Conservation (phyloP, 306 rosid genomes). For the Psophocarpus tetragonolobus region DNA sequence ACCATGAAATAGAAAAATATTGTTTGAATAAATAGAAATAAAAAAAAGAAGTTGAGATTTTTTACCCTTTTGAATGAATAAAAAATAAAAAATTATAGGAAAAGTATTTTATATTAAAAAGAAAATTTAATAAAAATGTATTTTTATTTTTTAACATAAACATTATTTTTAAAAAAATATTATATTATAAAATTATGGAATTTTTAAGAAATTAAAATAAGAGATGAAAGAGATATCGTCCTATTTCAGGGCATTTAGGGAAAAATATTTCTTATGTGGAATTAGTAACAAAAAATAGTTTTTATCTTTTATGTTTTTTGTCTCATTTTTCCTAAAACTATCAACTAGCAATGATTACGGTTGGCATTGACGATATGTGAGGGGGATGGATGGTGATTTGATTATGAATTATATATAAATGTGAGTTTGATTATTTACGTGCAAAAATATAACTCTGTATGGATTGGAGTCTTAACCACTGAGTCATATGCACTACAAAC, state of each 20-base stretch:
- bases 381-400: background rate
- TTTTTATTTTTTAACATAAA: background rate
- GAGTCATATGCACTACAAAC: slow-evolving; percentile 19
- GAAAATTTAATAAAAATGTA: no score
- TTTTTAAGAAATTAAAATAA: background rate
- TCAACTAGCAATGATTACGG: background rate
- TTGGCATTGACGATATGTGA: background rate
- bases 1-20: background rate
- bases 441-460: background rate
- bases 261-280: background rate
- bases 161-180: background rate
- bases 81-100: no score
- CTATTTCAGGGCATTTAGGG: background rate
- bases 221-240: background rate
- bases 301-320: background rate
- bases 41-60: background rate
- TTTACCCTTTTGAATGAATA: background rate
- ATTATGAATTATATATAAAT: background rate
- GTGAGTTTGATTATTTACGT: slow-evolving; percentile 6
- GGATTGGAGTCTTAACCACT: background rate
- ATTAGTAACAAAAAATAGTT: background rate
- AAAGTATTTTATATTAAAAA: background rate
- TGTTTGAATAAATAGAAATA: background rate
- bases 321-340: background rate
- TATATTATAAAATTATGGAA: background rate